phyloP scores from a whole-genome alignment of 208 protist genomes.

The Leishmania turanica region DNA sequence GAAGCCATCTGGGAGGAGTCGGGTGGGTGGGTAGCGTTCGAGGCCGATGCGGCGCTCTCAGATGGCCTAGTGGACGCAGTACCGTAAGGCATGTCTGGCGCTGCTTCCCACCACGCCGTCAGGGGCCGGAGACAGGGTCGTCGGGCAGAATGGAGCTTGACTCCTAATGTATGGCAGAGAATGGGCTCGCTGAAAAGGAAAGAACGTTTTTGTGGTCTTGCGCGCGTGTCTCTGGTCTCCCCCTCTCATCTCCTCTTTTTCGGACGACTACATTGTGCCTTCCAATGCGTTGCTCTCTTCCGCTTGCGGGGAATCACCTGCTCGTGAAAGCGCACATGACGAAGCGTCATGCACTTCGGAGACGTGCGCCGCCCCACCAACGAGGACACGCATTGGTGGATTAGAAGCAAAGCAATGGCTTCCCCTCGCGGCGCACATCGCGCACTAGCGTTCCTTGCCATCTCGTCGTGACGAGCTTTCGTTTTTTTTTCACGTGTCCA shows the following conservation, averaged over 20 bases:
- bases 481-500: background rate
- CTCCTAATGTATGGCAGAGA: background rate
- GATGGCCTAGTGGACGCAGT: background rate
- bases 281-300: no score
- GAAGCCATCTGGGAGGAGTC: background rate
- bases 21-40: background rate
- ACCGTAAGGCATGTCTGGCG: background rate
- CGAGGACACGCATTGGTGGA: background rate
- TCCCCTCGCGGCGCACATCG: background rate
- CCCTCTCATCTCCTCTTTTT: no score
- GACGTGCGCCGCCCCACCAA: background rate
- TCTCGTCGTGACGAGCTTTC: background rate
- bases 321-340: no score
- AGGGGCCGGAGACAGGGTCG: background rate
- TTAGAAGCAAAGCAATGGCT: background rate
- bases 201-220: background rate
- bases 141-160: background rate
- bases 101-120: background rate
- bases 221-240: no score
- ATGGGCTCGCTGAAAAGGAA: background rate
- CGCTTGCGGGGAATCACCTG: no score
- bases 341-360: background rate
- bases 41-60: background rate
- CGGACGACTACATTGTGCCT: no score
- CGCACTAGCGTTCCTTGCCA: background rate